Conservation (phyloP, 768 basidiomycete genomes). For the Postia placenta region DNA sequence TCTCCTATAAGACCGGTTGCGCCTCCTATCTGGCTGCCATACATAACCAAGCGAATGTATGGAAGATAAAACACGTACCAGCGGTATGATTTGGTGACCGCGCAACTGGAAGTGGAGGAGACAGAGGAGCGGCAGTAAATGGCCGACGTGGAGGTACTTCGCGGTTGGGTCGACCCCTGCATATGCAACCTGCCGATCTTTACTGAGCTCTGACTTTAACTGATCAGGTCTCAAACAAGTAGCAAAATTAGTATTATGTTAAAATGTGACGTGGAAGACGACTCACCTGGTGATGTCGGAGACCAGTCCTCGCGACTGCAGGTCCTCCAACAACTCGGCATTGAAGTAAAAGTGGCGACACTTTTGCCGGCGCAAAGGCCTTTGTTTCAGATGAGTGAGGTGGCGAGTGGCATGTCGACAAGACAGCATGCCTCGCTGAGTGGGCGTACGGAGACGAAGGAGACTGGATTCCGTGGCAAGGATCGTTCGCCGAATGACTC, state of each 20-base stretch:
- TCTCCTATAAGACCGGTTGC: conserved; percentile 97
- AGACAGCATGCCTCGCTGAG: conserved; percentile 7
- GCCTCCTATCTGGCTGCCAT: conserved; percentile 73
- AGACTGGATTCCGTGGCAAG: not conserved
- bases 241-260: not conserved
- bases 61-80: conserved; percentile 49
- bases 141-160: conserved; percentile 84
- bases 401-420: conserved; percentile 4
- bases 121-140: conserved; percentile 83
- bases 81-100: conserved; percentile 79
- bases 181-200: conserved; percentile 54
- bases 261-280: not conserved
- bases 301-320: conserved; percentile 26
- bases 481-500: too few species aligned
- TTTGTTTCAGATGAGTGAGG: not conserved
- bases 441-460: not conserved
- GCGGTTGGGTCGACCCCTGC: conserved; percentile 93
- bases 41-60: conserved; percentile 2
- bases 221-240: conserved; percentile 6
- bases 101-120: conserved; percentile 81
- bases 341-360: conserved; percentile 13
- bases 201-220: conserved; percentile 8
- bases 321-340: conserved; percentile 26
- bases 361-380: not conserved
- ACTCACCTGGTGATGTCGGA: conserved; percentile 29